A percentile compares a stretch with the other conserved stretches of the same genome.
Conservation (phyloP, 2,329 filamentous ascomycete genomes). For the Penicillium freii region DNA sequence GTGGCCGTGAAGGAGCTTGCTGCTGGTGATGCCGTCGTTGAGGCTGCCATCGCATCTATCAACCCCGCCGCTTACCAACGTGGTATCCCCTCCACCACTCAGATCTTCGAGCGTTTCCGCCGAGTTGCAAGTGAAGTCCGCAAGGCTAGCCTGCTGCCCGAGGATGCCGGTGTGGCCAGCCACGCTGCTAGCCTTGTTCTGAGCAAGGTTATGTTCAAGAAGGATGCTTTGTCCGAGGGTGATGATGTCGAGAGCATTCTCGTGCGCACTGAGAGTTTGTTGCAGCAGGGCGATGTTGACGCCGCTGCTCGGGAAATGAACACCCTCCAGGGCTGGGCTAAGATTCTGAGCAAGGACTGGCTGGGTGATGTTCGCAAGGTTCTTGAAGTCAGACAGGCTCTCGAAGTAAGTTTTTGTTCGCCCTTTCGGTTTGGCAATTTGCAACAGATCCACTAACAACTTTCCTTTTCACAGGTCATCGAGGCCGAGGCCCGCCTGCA, state of each 20-base stretch:
- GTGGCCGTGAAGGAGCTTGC: constrained; percentile 93
- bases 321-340: constrained; percentile 86
- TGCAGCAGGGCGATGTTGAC: constrained; percentile 93
- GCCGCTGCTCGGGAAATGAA: constrained; percentile 94
- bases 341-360: constrained; percentile 93
- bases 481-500: constrained; percentile 85
- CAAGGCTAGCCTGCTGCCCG: constrained; percentile 88
- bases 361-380: constrained; percentile 85
- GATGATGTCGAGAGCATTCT: constrained; percentile 93
- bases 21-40: constrained; percentile 77
- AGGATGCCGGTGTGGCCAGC: constrained; percentile 89
- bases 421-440: neutral
- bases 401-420: constrained; percentile 68
- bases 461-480: constrained; percentile 62
- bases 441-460: constrained; percentile 15
- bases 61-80: constrained; percentile 91
- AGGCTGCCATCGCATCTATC: constrained; percentile 93
- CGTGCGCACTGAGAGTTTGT: constrained; percentile 78
- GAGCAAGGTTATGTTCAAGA: constrained; percentile 95
- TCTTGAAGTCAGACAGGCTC: constrained; percentile 89
- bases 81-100: constrained; percentile 76
- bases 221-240: constrained; percentile 77
- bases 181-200: constrained; percentile 87
- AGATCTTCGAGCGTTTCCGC: constrained; percentile 93
- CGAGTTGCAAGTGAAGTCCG: constrained; percentile 88